These are phyloP conservation scores for Gymnopilus junonius DNA, from an alignment of 768 basidiomycete species.

Conservation along the genomic window DNA sequence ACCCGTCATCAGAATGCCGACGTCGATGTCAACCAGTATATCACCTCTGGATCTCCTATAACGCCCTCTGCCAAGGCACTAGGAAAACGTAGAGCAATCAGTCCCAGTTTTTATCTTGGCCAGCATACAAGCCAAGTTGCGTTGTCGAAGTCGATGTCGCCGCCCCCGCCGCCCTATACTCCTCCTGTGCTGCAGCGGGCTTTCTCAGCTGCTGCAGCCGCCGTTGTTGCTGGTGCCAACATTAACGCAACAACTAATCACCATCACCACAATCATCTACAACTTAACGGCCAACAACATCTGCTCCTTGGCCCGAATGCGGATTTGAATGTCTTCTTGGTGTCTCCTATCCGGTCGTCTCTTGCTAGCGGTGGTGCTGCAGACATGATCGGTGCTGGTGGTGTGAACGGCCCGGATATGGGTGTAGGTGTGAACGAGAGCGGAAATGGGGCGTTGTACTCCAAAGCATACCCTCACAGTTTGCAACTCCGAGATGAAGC, in stretches of 20 bases:
- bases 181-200: background rate
- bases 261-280: background rate
- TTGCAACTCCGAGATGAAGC: background rate
- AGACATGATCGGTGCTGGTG: background rate
- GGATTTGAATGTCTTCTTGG: background rate
- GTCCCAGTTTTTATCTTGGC: background rate
- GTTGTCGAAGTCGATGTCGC: background rate
- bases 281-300: background rate
- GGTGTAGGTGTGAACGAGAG: background rate
- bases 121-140: background rate
- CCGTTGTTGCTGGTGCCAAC: background rate
- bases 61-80: conserved; percentile 38
- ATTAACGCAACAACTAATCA: background rate
- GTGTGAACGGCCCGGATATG: background rate
- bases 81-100: conserved; percentile 33
- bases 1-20: background rate
- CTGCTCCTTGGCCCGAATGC: background rate
- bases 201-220: background rate
- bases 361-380: background rate
- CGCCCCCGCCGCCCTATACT: background rate
- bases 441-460: background rate
- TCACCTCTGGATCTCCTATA: background rate
- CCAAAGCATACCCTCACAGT: background rate
- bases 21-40: background rate
- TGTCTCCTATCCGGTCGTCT: background rate